Percentiles rank a stretch among this genome's conserved stretches.
Conservation (phyloP, 1,284 basidiomycete species). For the Stygiomarasmius scandens region DNA sequence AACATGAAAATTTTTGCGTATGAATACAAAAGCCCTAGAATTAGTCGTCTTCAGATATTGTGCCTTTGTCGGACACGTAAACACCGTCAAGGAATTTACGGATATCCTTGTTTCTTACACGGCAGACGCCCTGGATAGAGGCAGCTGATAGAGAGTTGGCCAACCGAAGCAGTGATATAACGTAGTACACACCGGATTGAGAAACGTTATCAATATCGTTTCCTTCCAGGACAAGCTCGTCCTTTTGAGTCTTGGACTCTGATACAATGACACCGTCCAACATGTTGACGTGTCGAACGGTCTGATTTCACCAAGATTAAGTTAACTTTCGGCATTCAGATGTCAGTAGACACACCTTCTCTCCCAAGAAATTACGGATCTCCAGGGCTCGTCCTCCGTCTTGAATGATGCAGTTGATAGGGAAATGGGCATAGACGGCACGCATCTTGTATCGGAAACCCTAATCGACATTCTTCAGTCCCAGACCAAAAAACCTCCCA, state of each 20-base stretch:
- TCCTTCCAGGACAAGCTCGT: slow-evolving; percentile 91
- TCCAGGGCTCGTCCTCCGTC: slow-evolving; percentile 80
- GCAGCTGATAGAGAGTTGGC: slow-evolving; percentile 60
- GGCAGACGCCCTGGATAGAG: slow-evolving; percentile 92
- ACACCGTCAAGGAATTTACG: slow-evolving; percentile 93
- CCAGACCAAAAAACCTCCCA: neutral
- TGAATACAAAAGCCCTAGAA: slow-evolving; percentile 15
- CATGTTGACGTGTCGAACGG: slow-evolving; percentile 93
- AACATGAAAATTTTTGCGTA: slow-evolving; percentile 27
- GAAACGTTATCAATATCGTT: slow-evolving; percentile 96
- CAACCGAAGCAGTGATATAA: neutral
- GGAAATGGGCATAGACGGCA: slow-evolving; percentile 99
- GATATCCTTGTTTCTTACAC: slow-evolving; percentile 98
- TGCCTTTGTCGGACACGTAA: slow-evolving; percentile 88
- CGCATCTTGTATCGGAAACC: slow-evolving; percentile 99
- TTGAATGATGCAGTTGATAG: slow-evolving; percentile 98
- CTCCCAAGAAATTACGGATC: slow-evolving; percentile 98
- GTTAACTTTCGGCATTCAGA: neutral
- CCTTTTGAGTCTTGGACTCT: slow-evolving; percentile 96
- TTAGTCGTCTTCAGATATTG: slow-evolving; percentile 52
- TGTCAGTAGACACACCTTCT: slow-evolving; percentile 64
- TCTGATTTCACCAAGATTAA: slow-evolving; percentile 44
- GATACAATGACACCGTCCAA: slow-evolving; percentile 84
- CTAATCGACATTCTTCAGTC: slow-evolving; percentile 37
- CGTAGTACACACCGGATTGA: slow-evolving; percentile 71